phyloP scores from a whole-genome alignment of 768 basidiomycete species.

The Naganishia vishniacii region DNA sequence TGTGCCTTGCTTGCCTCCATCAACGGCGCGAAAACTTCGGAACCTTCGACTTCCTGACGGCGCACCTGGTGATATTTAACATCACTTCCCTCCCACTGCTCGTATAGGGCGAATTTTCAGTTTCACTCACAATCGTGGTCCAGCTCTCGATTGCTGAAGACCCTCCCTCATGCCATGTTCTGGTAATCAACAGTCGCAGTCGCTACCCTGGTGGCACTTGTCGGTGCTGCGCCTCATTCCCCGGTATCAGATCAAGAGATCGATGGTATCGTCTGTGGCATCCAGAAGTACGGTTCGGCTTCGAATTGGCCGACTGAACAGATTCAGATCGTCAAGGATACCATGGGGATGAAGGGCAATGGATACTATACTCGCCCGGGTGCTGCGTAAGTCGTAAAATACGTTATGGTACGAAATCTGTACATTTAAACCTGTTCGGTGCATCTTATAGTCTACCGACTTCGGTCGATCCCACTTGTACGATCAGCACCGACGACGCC shows the following conservation, averaged over 20 bases:
- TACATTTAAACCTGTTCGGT: too few species aligned
- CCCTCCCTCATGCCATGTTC: neutral
- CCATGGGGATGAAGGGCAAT: slow-evolving; percentile 19
- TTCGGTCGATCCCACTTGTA: slow-evolving; percentile 23
- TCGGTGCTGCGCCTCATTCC: slow-evolving; percentile 17
- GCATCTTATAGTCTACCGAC: slow-evolving; percentile 7
- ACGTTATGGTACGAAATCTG: neutral
- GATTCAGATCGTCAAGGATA: slow-evolving; percentile 22
- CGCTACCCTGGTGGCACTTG: slow-evolving; percentile 54
- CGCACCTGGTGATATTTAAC: neutral
- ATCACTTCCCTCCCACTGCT: neutral
- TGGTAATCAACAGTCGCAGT: slow-evolving; percentile 10
- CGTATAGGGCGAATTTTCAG: too few species aligned
- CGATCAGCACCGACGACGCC: slow-evolving; percentile 26
- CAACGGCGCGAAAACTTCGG: too few species aligned
- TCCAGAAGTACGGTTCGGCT: slow-evolving; percentile 26
- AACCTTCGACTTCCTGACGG: neutral
- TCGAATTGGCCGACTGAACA: slow-evolving; percentile 26
- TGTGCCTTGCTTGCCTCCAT: too few species aligned
- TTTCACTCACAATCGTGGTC: too few species aligned
- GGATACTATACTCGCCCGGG: slow-evolving; percentile 20
- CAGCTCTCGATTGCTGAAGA: too few species aligned
- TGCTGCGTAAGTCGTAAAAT: slow-evolving; percentile 13
- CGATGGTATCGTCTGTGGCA: slow-evolving; percentile 27
- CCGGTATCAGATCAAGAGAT: slow-evolving; percentile 26